Base-by-base conservation (phyloP, 805 yeast species). In the Tetrapisispora fleetii region DNA sequence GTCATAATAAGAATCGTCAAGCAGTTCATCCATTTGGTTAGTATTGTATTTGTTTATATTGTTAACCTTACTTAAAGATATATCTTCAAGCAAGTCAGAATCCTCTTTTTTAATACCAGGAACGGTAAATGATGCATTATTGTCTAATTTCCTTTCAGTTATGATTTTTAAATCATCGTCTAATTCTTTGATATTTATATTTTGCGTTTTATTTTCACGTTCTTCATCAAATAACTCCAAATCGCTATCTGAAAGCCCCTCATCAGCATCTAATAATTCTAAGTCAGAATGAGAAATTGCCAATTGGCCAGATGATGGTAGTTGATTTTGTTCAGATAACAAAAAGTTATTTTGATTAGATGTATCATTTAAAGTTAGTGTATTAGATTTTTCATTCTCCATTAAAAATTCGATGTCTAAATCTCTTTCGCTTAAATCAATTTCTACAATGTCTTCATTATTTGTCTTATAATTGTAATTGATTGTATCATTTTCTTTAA, bases 221-320 rank as follows among this genome's bases (percentile, higher is more conserved):
- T 67, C 70, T 17, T 63, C 63, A 48, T 64, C 69, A 48, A 60
- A 65, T 27, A 58, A 62, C 53, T 56, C 70, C 21, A 64, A 50
- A 52, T 66, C 70, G 47, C 63, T 59, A 49, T 68, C 68, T 21
- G 60, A 58, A 49, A 65, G 66, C 17, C 58, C 64, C 21, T 60
- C 67, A 10, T 57, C 63, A 33, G 41, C 37, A 35, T 48, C 52
- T 13, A 52, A 44, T 10, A 53, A 40, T 33, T 60, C 63, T 38
- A 58, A 28, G 45, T 60, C 61, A 9, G 59, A 51, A 43, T 53
- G 48, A 39, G 63, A 56, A 45, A 60, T 54, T 16, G 45, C 8
- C 35, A 43, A n/a, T 8, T 18, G 18, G 6, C 18, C 37, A 3
- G 47, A 30, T 11, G 40, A 37, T 4, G 37, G 16, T 11, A 30